A percentile compares a stretch with the other conserved stretches of the same genome.
Conservation (phyloP, 345 rosid species). For the Salix dunnii region DNA sequence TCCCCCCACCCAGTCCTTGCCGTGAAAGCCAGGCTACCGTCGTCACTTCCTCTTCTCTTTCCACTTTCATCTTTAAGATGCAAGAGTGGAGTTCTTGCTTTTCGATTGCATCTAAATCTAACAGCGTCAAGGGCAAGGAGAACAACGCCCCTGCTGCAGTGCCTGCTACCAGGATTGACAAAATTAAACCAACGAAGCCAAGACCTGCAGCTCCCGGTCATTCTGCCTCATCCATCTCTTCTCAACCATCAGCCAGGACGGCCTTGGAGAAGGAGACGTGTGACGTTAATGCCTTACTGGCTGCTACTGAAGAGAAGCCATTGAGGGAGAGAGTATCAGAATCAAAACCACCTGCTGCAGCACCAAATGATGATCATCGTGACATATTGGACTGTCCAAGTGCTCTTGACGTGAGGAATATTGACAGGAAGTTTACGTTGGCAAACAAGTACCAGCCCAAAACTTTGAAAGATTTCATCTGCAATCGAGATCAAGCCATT, state of each 20-base stretch:
- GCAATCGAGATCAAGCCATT: slow-evolving; percentile 44
- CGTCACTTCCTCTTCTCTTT: slow-evolving; percentile 24
- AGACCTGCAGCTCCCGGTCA: neutral
- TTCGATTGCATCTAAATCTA: slow-evolving; percentile 1
- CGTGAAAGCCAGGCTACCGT: slow-evolving; percentile 37
- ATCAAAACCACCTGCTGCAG: neutral
- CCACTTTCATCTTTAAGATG: slow-evolving; percentile 31
- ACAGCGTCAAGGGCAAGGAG: neutral
- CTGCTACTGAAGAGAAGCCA: slow-evolving; percentile 42
- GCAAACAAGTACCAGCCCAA: slow-evolving; percentile 50
- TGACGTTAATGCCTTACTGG: neutral
- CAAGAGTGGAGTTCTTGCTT: slow-evolving; percentile 41
- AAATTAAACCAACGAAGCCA: neutral
- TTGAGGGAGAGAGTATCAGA: slow-evolving; percentile 59
- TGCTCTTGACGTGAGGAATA: neutral
- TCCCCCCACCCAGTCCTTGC: slow-evolving; percentile 31
- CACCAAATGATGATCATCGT: neutral
- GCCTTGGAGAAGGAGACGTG: neutral
- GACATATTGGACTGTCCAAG: neutral
- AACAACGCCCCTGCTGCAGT: neutral
- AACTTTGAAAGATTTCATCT: slow-evolving; percentile 47
- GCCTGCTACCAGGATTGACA: neutral
- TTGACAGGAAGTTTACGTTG: slow-evolving; percentile 30
- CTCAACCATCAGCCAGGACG: neutral
- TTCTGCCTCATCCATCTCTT: neutral